Conservation (phyloP, 305 asterid genomes). For the Fraxinus platypoda region DNA sequence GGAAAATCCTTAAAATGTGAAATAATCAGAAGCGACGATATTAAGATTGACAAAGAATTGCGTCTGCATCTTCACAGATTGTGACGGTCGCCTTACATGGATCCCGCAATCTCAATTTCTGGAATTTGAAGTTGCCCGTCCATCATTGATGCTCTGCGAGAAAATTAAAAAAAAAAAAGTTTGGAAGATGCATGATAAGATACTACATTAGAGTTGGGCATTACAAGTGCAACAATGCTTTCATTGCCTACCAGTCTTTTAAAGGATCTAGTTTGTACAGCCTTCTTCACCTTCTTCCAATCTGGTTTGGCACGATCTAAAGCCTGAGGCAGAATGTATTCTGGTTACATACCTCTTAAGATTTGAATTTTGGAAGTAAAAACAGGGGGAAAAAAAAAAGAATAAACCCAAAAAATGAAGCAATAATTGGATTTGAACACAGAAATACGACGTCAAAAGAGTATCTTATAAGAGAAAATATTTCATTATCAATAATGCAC, state of each 20-base stretch:
- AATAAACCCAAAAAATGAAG: not conserved
- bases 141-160: constrained; percentile 55
- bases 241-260: constrained; percentile 58
- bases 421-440: not conserved
- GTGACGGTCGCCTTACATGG: not conserved
- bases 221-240: not conserved
- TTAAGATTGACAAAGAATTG: not conserved
- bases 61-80: not conserved
- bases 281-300: constrained; percentile 47
- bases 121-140: constrained; percentile 50
- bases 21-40: not conserved
- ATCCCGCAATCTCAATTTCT: constrained; percentile 33
- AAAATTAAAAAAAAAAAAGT: not conserved
- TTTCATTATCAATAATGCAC: not conserved
- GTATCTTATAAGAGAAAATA: not conserved
- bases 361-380: constrained; percentile 4
- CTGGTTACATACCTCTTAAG: constrained; percentile 13
- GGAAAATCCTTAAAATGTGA: not conserved
- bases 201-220: not conserved
- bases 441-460: not conserved
- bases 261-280: constrained; percentile 52
- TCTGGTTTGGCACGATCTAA: constrained; percentile 86
- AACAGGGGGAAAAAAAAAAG: not conserved
- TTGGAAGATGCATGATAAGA: not conserved
- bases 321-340: constrained; percentile 45